These are phyloP conservation scores for Populus trichocarpa DNA, from an alignment of 441 rosid species.

Conservation along the genomic window DNA sequence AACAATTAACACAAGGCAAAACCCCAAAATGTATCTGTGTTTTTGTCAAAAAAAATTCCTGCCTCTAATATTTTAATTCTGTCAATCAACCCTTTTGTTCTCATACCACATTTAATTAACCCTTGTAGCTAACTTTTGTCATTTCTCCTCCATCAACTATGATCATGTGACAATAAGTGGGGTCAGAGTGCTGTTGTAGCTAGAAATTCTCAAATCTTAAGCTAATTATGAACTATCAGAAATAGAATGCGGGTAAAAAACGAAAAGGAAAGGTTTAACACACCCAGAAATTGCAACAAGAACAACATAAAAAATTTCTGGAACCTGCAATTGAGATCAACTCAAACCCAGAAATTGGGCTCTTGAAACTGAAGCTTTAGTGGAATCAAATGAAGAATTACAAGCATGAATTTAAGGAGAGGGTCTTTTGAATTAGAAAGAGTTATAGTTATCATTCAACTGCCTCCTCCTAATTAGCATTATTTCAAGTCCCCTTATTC, in stretches of 20 bases:
- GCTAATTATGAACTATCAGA: neutral
- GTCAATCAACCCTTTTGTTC: neutral
- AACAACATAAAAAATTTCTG: neutral
- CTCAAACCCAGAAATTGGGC: neutral
- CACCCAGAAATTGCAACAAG: neutral
- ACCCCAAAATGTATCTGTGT: neutral
- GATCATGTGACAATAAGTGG: neutral
- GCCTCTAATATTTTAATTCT: neutral
- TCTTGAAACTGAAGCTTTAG: neutral
- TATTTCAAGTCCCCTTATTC: neutral
- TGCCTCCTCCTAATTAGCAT: conserved; percentile 36
- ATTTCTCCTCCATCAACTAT: neutral
- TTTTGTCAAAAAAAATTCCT: neutral
- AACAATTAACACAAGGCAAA: neutral
- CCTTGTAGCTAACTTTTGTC: neutral
- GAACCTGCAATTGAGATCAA: neutral
- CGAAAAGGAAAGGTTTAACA: neutral
- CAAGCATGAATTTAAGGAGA: neutral
- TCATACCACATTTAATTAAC: neutral
- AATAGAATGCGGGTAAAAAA: neutral
- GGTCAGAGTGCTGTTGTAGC: neutral
- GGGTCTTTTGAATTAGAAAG: neutral
- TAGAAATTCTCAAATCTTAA: neutral
- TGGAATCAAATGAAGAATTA: neutral
- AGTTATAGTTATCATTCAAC: neutral